These are phyloP conservation scores for Gremmenia infestans DNA, from an alignment of 2,329 filamentous ascomycete species.

Conservation along the genomic window DNA sequence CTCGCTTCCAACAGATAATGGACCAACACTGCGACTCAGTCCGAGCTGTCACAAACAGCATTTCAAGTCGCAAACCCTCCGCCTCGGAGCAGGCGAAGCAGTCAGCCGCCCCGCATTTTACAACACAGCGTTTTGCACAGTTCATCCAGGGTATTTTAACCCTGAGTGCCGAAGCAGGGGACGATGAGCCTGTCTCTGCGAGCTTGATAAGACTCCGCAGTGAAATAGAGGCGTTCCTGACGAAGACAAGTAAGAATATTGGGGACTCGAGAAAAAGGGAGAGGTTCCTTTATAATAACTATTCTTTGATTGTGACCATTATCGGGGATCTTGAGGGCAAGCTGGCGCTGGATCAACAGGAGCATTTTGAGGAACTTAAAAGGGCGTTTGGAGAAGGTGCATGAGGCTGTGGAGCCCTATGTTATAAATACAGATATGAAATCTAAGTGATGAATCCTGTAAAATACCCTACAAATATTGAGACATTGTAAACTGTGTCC, in stretches of 20 bases:
- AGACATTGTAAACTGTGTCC: too few relatives aligned
- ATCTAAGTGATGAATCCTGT: background rate
- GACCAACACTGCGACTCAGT: slow-evolving; percentile 88
- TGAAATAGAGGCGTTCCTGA: slow-evolving; percentile 80
- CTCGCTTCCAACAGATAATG: slow-evolving; percentile 89
- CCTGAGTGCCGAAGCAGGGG: slow-evolving; percentile 83
- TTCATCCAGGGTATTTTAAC: slow-evolving; percentile 79
- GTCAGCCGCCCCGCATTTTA: slow-evolving; percentile 79
- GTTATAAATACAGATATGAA: background rate
- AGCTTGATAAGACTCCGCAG: slow-evolving; percentile 71
- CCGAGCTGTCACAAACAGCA: slow-evolving; percentile 53
- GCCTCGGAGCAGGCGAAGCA: slow-evolving; percentile 52
- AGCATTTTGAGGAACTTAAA: slow-evolving; percentile 67
- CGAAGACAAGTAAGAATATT: slow-evolving; percentile 69
- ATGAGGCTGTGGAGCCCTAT: slow-evolving; percentile 3
- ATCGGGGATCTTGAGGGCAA: slow-evolving; percentile 73
- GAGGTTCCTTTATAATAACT: slow-evolving; percentile 92
- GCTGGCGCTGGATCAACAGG: slow-evolving; percentile 67
- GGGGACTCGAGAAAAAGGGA: slow-evolving; percentile 76
- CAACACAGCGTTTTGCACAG: slow-evolving; percentile 94
- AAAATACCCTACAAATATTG: background rate
- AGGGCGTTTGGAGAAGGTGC: slow-evolving; percentile 46
- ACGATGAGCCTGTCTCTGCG: slow-evolving; percentile 85
- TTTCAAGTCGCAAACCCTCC: slow-evolving; percentile 40
- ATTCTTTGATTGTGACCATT: slow-evolving; percentile 89